Evolutionary conservation across 768 basidiomycete species (phyloP), one percentile per base, ranked within the genome.

Genomic region (Agrocybe chaxingu): DNA sequence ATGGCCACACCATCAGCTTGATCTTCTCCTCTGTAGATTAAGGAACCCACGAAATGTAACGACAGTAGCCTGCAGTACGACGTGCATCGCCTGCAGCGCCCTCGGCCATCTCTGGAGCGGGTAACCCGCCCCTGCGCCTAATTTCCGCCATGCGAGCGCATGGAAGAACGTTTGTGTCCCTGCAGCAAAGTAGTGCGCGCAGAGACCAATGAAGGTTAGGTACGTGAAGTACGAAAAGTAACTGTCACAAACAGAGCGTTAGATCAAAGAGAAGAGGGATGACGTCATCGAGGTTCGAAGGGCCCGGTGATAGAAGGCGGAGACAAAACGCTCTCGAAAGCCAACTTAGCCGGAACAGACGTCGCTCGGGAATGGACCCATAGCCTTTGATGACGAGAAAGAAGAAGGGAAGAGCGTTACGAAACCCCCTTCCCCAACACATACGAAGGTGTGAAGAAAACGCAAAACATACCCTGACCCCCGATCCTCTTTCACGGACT

Each of bases 151-250:
- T 47, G 53, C 42, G 4, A 60, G 50, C 0, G 70, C 75, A 52
- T 77, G 85, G 0, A 63, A 59, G 4, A 74, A 34, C 0, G 80
- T 81, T 47, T 87, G 85, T 1, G 78, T 67, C 3, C 75, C 70
- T 1, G 85, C 62, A 0, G 82, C 83, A 62, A 74, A 82, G 62
- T 81, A 80, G 64, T 87, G 89, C 16, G 83, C 72, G 13, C 76
- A 72, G 1, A 86, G 57, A 0, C 87, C 87, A 34, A 80, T 78
- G 51, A 80, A 85, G 0, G 81, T 75, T 1, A 87, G 72, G 51
- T 79, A 57, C 0, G 85, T 87, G 62, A 87, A 87, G 66, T 81
- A 87, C 7, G 79, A 77, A 55, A 84, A 75, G 67, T 69, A 84
- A 13, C 85, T 86, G 60, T 42, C 3, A 32, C 0, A 24, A 31